Evolutionary conservation across 2,329 filamentous ascomycete genomes (phyloP).

Genomic region (Orbilia blumenaviensis): DNA sequence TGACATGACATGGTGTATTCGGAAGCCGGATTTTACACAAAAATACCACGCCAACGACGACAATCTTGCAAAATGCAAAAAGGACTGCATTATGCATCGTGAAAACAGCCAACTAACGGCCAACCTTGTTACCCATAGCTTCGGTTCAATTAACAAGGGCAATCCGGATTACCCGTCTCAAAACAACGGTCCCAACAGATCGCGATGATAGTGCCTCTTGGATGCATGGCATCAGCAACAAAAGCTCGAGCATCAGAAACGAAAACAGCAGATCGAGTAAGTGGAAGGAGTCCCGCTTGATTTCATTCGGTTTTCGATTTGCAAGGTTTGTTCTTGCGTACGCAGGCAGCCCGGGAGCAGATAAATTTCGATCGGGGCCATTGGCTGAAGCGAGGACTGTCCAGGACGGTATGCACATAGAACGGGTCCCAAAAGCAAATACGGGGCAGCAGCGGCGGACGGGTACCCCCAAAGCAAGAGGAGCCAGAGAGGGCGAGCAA

Average conservation of each 20-base stretch:
- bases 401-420: slow-evolving; percentile 30
- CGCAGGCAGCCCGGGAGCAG: slow-evolving; percentile 5
- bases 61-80: too few species aligned
- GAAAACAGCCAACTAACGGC: too few species aligned
- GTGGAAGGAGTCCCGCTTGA: slow-evolving; percentile 30
- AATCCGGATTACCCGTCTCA: slow-evolving; percentile 13
- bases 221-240: background rate
- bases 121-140: slow-evolving; percentile 1
- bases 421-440: slow-evolving; percentile 21
- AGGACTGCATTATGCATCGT: slow-evolving; percentile 1
- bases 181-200: slow-evolving; percentile 1
- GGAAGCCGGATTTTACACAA: background rate
- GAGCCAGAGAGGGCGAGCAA: slow-evolving; percentile 7
- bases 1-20: slow-evolving; percentile 6
- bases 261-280: slow-evolving; percentile 46
- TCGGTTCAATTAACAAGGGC: slow-evolving; percentile 12
- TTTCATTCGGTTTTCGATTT: slow-evolving; percentile 51
- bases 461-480: slow-evolving; percentile 14
- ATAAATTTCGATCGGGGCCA: slow-evolving; percentile 50
- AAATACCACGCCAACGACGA: background rate
- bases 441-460: background rate
- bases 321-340: slow-evolving; percentile 23
- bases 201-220: background rate
- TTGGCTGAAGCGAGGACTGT: slow-evolving; percentile 53
- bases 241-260: slow-evolving; percentile 29